Evolutionary conservation across 139 green algal genomes (phyloP).

Genomic region (Yamagishiella unicocca): DNA sequence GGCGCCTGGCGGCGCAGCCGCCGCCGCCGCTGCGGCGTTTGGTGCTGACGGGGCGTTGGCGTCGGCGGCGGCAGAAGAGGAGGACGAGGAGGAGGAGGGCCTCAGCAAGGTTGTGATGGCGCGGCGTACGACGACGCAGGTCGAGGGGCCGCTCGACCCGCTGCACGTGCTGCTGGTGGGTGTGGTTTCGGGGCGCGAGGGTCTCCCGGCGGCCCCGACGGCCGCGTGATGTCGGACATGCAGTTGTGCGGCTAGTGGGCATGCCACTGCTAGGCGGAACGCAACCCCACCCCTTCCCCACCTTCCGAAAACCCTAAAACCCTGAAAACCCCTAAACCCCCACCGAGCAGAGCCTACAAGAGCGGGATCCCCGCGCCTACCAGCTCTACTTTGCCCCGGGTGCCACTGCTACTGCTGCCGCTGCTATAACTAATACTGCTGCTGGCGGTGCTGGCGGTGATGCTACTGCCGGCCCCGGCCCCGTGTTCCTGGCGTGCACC

Average conservation of each 20-base stretch:
- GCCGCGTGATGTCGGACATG: too few species aligned
- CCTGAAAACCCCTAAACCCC: too few species aligned
- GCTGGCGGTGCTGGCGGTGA: too few species aligned
- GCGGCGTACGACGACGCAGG: slow-evolving; percentile 66
- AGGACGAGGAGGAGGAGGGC: background rate
- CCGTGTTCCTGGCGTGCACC: slow-evolving; percentile 90
- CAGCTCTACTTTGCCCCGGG: slow-evolving; percentile 75
- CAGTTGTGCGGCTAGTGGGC: too few species aligned
- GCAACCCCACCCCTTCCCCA: too few species aligned
- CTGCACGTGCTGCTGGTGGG: slow-evolving; percentile 80
- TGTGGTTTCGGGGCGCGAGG: background rate
- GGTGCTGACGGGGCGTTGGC: background rate
- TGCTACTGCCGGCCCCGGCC: slow-evolving; percentile 49
- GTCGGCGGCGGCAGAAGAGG: background rate
- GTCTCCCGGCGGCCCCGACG: too few species aligned
- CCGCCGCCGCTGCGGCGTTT: background rate
- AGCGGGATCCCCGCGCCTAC: slow-evolving; percentile 90
- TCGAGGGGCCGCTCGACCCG: slow-evolving; percentile 64
- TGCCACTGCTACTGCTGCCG: too few species aligned
- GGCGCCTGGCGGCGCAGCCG: background rate
- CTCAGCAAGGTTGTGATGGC: slow-evolving; percentile 91
- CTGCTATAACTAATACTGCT: too few species aligned
- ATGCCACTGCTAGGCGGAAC: too few species aligned
- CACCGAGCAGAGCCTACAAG: slow-evolving; percentile 66
- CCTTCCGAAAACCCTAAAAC: too few species aligned